phyloP scores from a whole-genome alignment of 129 eudicot species.

The Saposhnikovia divaricata region DNA sequence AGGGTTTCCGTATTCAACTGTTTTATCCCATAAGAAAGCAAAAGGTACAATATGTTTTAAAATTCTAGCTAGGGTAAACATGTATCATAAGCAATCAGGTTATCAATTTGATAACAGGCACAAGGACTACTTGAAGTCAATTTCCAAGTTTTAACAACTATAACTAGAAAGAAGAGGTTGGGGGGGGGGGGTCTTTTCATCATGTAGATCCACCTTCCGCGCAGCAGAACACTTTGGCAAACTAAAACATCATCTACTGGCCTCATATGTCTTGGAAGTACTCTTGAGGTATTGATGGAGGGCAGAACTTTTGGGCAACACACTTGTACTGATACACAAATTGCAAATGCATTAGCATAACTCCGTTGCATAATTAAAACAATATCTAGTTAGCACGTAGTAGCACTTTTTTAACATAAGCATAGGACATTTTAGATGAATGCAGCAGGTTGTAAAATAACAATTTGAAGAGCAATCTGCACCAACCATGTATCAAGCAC shows the following conservation, averaged over 20 bases:
- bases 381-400: not conserved
- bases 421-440: not conserved
- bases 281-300: constrained; percentile 65
- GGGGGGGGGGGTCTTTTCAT: not conserved
- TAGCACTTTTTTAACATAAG: not conserved
- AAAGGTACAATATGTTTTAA: not conserved
- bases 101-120: not conserved
- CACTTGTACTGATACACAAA: constrained; percentile 66
- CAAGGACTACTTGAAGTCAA: not conserved
- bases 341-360: not conserved
- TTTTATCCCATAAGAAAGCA: not conserved
- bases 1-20: not conserved
- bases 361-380: not conserved
- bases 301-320: constrained; percentile 87
- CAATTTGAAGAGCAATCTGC: not conserved
- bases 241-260: not conserved
- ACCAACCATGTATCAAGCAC: not conserved
- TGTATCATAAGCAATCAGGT: not conserved
- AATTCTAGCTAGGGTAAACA: not conserved
- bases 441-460: not conserved
- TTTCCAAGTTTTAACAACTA: not conserved
- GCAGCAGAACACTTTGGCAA: not conserved
- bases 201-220: not conserved
- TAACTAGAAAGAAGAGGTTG: not conserved
- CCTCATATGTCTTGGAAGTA: constrained; percentile 42